Evolutionary conservation across 805 yeast genomes (phyloP).

Genomic region (Saccharomycopsis fermentans): DNA sequence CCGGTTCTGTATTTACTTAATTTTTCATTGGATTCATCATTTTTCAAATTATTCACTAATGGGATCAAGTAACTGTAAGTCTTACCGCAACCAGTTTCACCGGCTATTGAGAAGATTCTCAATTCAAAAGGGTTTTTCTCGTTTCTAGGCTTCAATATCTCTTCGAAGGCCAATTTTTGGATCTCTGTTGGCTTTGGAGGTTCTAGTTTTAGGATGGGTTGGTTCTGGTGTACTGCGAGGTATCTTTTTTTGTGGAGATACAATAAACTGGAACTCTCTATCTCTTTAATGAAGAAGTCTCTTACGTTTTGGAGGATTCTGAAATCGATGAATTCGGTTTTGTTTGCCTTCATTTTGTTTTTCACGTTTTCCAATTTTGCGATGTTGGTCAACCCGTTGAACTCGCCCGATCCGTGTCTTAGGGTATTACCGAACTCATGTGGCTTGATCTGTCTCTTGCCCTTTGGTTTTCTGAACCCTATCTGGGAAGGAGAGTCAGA

Average conservation of each 20-base stretch:
- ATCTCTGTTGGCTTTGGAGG: conserved; percentile 59
- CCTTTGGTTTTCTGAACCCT: neutral
- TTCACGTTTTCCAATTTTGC: conserved; percentile 2
- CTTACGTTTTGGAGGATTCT: conserved; percentile 61
- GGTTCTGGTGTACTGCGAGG: conserved; percentile 5
- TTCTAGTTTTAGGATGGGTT: conserved; percentile 13
- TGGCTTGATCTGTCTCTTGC: neutral
- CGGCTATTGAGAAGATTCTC: conserved; percentile 71
- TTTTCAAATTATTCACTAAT: conserved; percentile 54
- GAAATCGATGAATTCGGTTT: conserved; percentile 44
- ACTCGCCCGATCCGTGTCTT: conserved; percentile 10
- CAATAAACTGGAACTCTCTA: conserved; percentile 36
- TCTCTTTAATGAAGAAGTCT: conserved; percentile 44
- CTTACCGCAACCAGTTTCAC: conserved; percentile 96
- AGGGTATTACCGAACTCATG: conserved; percentile 10
- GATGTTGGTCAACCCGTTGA: conserved; percentile 6
- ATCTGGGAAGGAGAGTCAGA: neutral
- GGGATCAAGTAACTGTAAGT: conserved; percentile 88
- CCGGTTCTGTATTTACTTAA: neutral
- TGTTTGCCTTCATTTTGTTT: neutral
- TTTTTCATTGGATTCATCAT: conserved; percentile 32
- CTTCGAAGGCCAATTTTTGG: conserved; percentile 64
- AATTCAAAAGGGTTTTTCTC: conserved; percentile 27
- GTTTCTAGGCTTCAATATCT: conserved; percentile 32
- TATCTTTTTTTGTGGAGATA: conserved; percentile 18